These are phyloP conservation scores for Globisporangium uncinulatum DNA, from an alignment of 352 stramenopile genomes.

Conservation along the genomic window DNA sequence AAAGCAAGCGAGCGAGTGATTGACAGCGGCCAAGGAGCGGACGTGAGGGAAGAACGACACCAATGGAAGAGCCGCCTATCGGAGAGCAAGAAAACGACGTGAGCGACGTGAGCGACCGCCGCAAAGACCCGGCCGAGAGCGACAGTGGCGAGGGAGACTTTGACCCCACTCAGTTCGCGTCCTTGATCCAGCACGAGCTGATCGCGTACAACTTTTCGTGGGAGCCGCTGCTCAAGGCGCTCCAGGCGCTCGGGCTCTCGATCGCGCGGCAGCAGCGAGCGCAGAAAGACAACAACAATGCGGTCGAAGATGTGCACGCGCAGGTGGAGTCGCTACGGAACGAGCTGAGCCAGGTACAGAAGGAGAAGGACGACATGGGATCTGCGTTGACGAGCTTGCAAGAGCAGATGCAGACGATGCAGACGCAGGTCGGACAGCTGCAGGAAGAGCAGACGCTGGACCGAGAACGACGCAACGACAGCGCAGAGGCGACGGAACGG, in stretches of 20 bases:
- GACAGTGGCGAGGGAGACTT: slow-evolving; percentile 21
- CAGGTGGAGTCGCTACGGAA: slow-evolving; percentile 39
- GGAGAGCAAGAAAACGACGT: slow-evolving; percentile 15
- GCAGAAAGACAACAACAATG: slow-evolving; percentile 36
- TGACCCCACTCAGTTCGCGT: slow-evolving; percentile 43
- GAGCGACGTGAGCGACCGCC: neutral
- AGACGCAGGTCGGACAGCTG: slow-evolving; percentile 34
- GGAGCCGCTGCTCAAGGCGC: slow-evolving; percentile 61
- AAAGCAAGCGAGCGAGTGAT: neutral
- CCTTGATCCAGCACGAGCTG: slow-evolving; percentile 57
- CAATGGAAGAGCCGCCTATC: slow-evolving; percentile 14
- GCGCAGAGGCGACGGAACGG: slow-evolving; percentile 1
- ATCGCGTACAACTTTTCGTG: slow-evolving; percentile 70
- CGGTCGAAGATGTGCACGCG: slow-evolving; percentile 48
- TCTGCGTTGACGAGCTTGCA: slow-evolving; percentile 39
- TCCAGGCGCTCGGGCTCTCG: slow-evolving; percentile 47
- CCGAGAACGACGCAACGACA: slow-evolving; percentile 5
- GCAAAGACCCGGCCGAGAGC: slow-evolving; percentile 1
- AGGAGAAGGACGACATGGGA: slow-evolving; percentile 50
- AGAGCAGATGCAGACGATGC: slow-evolving; percentile 38
- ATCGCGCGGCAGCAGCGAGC: slow-evolving; percentile 47
- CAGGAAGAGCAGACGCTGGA: slow-evolving; percentile 13
- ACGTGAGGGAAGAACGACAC: neutral
- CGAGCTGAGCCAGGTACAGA: slow-evolving; percentile 34
- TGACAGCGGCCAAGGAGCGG: too few relatives aligned